Evolutionary conservation across 495 filamentous ascomycete genomes (phyloP).

Genomic region (Lichina pygmaea): DNA sequence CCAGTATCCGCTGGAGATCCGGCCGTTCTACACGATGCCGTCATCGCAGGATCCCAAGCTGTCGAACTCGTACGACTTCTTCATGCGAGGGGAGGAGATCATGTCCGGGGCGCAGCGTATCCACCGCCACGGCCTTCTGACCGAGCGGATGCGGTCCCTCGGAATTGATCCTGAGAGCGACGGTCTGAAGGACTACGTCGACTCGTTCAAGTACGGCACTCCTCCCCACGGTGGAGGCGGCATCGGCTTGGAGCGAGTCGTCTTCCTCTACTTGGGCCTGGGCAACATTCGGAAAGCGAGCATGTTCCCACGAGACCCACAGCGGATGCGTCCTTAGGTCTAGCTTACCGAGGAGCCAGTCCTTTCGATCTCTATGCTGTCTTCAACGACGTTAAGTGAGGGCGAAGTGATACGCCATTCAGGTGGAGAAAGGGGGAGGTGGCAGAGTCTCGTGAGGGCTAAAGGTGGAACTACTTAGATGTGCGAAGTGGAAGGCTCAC

Average conservation of each 20-base stretch:
- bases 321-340: conserved; percentile 39
- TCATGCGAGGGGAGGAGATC: conserved; percentile 82
- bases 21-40: conserved; percentile 79
- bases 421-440: too few species aligned
- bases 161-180: conserved; percentile 44
- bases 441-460: too few species aligned
- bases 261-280: conserved; percentile 66
- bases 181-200: conserved; percentile 64
- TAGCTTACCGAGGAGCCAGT: not conserved
- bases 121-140: conserved; percentile 40
- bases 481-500: too few species aligned
- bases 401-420: too few species aligned
- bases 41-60: conserved; percentile 36
- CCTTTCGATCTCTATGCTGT: too few species aligned
- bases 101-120: conserved; percentile 73
- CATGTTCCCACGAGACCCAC: conserved; percentile 65
- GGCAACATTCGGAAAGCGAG: conserved; percentile 56
- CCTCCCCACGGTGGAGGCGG: conserved; percentile 69
- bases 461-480: too few species aligned
- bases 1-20: conserved; percentile 63
- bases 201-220: conserved; percentile 53
- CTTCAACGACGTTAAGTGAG: too few species aligned
- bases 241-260: conserved; percentile 66
- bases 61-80: conserved; percentile 77
- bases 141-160: conserved; percentile 39